Percentiles rank a stretch among this genome's conserved stretches.
These are phyloP conservation scores for Triangularia verruculosa DNA, from an alignment of 2,329 filamentous ascomycete genomes.

Conservation along the genomic window DNA sequence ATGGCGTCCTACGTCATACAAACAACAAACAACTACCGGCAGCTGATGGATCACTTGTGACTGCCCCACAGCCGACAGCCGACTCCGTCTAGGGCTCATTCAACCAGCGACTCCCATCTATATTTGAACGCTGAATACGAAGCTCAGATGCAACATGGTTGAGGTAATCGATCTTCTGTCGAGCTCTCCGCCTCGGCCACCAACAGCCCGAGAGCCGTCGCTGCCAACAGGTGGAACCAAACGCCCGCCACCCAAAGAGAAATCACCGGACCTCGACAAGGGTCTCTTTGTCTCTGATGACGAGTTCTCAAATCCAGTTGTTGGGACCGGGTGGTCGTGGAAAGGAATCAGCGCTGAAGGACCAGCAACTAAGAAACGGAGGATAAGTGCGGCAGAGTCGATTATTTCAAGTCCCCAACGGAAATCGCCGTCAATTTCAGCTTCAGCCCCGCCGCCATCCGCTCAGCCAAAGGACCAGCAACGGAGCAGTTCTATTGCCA, in stretches of 20 bases:
- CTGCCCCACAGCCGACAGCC: neutral
- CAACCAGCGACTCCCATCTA: neutral
- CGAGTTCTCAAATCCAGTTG: neutral
- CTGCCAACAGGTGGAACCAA: neutral
- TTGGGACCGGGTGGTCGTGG: neutral
- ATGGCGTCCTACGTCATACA: neutral
- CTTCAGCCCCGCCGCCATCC: neutral
- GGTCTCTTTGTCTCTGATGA: neutral
- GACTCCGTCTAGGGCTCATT: neutral
- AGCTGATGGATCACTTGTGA: neutral
- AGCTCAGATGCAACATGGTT: neutral
- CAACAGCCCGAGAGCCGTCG: neutral
- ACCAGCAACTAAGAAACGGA: neutral
- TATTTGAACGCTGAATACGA: neutral
- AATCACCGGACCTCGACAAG: neutral
- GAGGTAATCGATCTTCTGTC: neutral
- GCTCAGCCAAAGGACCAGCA: neutral
- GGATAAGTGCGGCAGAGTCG: neutral
- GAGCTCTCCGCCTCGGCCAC: neutral
- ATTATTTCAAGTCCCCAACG: neutral
- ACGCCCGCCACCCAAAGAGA: neutral
- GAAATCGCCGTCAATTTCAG: neutral
- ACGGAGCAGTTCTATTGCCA: neutral
- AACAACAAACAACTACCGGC: neutral
- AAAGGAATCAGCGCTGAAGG: neutral